Evolutionary conservation across 164 flowering plant species (phyloP), one percentile per base, ranked within the genome.

Genomic region (Stephania cephalantha): DNA sequence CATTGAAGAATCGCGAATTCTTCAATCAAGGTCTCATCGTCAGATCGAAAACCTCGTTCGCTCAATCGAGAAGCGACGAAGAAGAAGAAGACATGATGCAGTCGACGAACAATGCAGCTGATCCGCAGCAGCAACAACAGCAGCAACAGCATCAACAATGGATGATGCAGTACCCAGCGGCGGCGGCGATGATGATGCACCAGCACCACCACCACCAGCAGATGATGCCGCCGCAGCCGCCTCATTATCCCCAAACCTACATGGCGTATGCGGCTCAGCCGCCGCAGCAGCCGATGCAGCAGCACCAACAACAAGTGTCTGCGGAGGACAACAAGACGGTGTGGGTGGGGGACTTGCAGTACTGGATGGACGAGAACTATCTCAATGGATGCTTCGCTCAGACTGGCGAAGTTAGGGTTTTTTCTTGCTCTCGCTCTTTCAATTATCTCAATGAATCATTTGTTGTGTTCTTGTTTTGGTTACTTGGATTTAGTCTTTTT

Each of bases 311-410:
- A 29, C 53, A 15, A 18, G 75, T 71, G 52, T 81, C 86, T 6
- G 46, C 65, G 45, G 83, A 85, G 13, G 91, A 89, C 73, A 91
- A 91, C 64, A 86, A 85, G 86, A 89, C 94, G 78, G 79, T 94
- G 70, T 94, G 98, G 98, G 86, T 90, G 42, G 98, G 98, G 3
- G 98, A 94, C 74, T 85, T 94, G 45, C 88, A 86, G 63, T 87
- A 85, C 71, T 94, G 98, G 98, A 94, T 94, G 98, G 98, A 94
- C 75, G 98, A 94, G 85, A 86, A 78, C 79, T 94, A 92, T 77
- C 89, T 94, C 22, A 86, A 90, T 25, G 79, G 66, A 77, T 91
- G 96, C 83, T 94, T 94, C 72, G 88, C 75, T 82, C 82, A 85
- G 50, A 85, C 91, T 11, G 90, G 90, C 55, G 96, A 92, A 94